These are phyloP conservation scores for Vigna radiata DNA, from an alignment of 306 rosid species.

Conservation along the genomic window DNA sequence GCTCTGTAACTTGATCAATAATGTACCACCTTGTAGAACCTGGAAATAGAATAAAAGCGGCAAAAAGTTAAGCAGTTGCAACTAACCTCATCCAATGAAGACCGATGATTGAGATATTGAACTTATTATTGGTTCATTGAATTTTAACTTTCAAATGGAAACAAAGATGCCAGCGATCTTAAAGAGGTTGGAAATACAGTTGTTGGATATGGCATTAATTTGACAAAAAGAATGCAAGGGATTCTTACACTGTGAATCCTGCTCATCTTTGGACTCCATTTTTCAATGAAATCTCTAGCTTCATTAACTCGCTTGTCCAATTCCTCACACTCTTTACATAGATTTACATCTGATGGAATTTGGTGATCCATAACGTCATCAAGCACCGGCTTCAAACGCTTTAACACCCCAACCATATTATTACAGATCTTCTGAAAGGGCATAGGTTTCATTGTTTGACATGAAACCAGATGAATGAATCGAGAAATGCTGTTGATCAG, in stretches of 20 bases:
- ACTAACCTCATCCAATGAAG: constrained; percentile 10
- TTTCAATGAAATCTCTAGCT: constrained; percentile 84
- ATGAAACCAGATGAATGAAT: constrained; percentile 84
- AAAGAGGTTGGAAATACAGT: not conserved
- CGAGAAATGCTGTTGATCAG: constrained; percentile 93
- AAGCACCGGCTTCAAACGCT: constrained; percentile 85
- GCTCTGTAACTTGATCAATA: constrained; percentile 71
- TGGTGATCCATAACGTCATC: constrained; percentile 71
- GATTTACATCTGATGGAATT: constrained; percentile 56
- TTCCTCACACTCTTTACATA: constrained; percentile 73
- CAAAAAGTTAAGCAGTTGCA: constrained; percentile 21
- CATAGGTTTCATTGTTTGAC: constrained; percentile 64
- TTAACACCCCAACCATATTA: constrained; percentile 69
- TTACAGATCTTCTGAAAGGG: constrained; percentile 76
- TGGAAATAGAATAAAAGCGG: constrained; percentile 51
- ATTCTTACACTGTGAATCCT: constrained; percentile 75
- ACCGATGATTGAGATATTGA: not conserved
- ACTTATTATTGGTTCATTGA: not conserved
- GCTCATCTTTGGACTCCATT: constrained; percentile 88
- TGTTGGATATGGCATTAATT: constrained; percentile 6
- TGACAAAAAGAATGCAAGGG: constrained; percentile 12
- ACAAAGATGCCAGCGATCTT: constrained; percentile 19
- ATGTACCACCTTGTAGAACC: constrained; percentile 70
- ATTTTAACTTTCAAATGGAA: constrained; percentile 29
- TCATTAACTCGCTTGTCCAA: constrained; percentile 74